These are phyloP conservation scores for Dichotomopilus funicola DNA, from an alignment of 2,329 filamentous ascomycete species.

Conservation along the genomic window DNA sequence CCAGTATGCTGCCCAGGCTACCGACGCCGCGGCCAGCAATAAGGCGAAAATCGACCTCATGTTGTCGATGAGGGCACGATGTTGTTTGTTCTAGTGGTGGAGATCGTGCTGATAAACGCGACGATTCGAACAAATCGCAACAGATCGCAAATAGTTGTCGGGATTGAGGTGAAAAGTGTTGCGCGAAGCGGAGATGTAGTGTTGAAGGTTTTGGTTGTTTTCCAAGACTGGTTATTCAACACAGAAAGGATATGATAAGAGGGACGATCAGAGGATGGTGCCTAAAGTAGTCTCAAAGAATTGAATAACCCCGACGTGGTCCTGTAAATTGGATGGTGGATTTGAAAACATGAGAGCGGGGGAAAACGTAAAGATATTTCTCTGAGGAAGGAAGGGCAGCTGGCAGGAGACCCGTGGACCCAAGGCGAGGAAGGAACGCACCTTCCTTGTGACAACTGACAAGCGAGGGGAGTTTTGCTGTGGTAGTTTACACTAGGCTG, in stretches of 20 bases:
- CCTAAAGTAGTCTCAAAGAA: no score
- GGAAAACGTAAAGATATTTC: background rate
- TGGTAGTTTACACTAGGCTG: no score
- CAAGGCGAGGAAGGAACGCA: background rate
- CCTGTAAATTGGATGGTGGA: no score
- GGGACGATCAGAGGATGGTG: no score
- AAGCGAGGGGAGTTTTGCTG: no score
- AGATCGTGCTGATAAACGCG: background rate
- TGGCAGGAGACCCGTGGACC: background rate
- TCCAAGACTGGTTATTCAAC: background rate
- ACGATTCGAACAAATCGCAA: background rate
- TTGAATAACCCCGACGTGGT: no score
- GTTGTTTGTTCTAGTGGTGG: background rate
- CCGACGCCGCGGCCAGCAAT: conserved; percentile 13
- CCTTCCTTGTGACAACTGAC: background rate
- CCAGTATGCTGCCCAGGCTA: conserved; percentile 30
- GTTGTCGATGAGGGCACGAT: background rate
- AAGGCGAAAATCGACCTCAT: conserved; percentile 11
- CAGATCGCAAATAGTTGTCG: background rate
- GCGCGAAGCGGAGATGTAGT: no score
- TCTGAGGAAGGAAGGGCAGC: background rate
- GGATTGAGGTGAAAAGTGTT: no score
- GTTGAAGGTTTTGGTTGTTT: background rate
- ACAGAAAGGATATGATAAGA: background rate
- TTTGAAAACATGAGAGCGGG: background rate